These are phyloP conservation scores for Fusarium tuaranense DNA, from an alignment of 2,329 filamentous ascomycete species.

Conservation along the genomic window DNA sequence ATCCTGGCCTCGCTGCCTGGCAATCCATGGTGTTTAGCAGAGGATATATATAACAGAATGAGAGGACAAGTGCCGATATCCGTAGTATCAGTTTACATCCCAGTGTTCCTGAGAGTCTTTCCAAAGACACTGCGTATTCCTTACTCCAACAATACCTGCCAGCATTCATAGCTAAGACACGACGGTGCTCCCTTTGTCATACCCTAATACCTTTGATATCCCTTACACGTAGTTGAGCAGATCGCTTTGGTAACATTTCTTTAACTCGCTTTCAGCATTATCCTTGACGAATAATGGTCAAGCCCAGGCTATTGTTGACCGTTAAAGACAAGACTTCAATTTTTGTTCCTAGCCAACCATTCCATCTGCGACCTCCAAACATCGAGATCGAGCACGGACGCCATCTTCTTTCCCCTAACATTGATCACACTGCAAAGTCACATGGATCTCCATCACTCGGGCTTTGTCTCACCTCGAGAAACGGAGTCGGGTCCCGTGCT, in stretches of 20 bases:
- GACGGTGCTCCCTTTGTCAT: neutral
- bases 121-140: neutral
- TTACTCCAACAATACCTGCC: neutral
- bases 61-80: neutral
- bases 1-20: neutral
- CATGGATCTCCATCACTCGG: conserved; percentile 11
- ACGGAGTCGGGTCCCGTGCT: conserved; percentile 25
- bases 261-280: neutral
- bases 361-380: neutral
- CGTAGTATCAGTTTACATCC: neutral
- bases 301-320: neutral
- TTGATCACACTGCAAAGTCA: conserved; percentile 8
- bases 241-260: neutral
- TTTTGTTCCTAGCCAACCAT: neutral
- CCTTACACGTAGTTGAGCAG: neutral
- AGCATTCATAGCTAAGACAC: neutral
- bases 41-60: neutral
- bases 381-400: neutral
- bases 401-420: neutral
- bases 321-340: neutral
- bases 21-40: neutral
- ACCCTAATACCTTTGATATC: neutral
- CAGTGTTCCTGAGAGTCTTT: neutral
- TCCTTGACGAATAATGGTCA: neutral
- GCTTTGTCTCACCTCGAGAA: neutral